These are phyloP conservation scores for Lactifluus subvellereus DNA, from an alignment of 768 basidiomycete species.

Conservation along the genomic window DNA sequence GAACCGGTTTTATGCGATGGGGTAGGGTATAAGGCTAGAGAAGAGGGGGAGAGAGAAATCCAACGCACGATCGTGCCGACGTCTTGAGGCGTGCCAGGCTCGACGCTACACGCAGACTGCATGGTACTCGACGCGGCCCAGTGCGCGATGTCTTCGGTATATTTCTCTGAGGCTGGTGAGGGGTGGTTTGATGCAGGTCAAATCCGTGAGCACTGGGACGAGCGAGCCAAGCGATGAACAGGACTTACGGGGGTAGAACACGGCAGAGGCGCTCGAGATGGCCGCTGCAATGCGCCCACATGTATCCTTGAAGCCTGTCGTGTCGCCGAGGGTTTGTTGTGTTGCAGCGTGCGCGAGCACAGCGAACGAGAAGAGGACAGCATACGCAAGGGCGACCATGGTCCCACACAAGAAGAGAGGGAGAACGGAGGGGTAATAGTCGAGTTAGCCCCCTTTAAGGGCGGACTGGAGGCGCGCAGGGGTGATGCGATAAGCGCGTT, in stretches of 20 bases:
- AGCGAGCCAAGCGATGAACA: background rate
- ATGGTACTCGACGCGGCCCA: constrained; percentile 13
- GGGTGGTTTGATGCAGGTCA: background rate
- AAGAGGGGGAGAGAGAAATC: background rate
- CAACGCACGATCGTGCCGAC: constrained; percentile 20
- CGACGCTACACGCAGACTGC: constrained; percentile 23
- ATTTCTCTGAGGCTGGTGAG: constrained; percentile 8
- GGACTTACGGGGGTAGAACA: constrained; percentile 11
- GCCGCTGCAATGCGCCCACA: background rate
- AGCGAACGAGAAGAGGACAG: background rate
- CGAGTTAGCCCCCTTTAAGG: background rate
- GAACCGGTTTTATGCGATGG: background rate
- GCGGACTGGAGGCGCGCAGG: background rate
- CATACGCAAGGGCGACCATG: background rate
- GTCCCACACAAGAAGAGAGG: background rate
- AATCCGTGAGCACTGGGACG: background rate
- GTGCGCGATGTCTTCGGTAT: constrained; percentile 15
- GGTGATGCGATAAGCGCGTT: background rate
- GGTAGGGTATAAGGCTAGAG: background rate
- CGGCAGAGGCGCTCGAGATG: constrained; percentile 4
- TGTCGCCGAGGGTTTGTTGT: background rate
- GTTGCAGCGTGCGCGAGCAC: background rate
- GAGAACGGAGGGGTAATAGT: no score
- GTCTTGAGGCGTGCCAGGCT: constrained; percentile 24
- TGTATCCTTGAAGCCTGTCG: background rate